phyloP scores from a whole-genome alignment of 2,329 filamentous ascomycete species.

The Pestalotiopsis sp. region DNA sequence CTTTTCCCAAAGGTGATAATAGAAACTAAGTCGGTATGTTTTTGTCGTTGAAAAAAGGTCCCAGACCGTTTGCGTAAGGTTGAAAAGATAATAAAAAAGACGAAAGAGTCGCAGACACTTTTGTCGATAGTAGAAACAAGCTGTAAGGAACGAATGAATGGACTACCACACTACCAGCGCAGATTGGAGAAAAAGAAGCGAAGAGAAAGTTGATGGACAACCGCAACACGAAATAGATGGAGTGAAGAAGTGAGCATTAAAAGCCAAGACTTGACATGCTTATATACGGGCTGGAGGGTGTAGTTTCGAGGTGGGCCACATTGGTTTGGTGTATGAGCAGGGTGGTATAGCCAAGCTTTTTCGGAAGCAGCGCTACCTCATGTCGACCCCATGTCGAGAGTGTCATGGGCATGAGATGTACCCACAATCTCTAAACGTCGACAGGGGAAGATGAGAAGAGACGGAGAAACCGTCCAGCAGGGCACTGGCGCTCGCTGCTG shows the following conservation, averaged over 20 bases:
- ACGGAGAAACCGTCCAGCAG: constrained; percentile 27
- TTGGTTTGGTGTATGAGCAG: constrained; percentile 20
- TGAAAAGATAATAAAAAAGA: constrained; percentile 33
- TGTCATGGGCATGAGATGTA: constrained; percentile 35
- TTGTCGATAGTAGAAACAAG: constrained; percentile 35
- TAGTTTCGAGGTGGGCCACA: constrained; percentile 26
- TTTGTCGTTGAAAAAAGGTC: constrained; percentile 40
- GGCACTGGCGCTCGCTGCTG: constrained; percentile 26
- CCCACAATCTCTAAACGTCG: constrained; percentile 45
- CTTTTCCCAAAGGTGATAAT: constrained; percentile 20
- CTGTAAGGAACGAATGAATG: constrained; percentile 49
- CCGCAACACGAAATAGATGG: constrained; percentile 29
- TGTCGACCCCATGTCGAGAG: constrained; percentile 24
- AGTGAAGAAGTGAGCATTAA: constrained; percentile 33
- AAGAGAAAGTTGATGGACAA: constrained; percentile 30
- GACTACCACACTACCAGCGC: constrained; percentile 50
- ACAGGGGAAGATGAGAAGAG: constrained; percentile 35
- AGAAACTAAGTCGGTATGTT: constrained; percentile 31
- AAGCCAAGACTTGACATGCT: constrained; percentile 44
- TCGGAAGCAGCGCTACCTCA: constrained; percentile 32
- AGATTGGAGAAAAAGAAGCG: constrained; percentile 42
- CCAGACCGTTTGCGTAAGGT: constrained; percentile 51
- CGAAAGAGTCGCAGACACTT: constrained; percentile 45
- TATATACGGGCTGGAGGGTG: constrained; percentile 35
- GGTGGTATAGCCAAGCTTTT: constrained; percentile 23